phyloP scores from a whole-genome alignment of 805 yeast genomes.

The Myxozyma neotropica region DNA sequence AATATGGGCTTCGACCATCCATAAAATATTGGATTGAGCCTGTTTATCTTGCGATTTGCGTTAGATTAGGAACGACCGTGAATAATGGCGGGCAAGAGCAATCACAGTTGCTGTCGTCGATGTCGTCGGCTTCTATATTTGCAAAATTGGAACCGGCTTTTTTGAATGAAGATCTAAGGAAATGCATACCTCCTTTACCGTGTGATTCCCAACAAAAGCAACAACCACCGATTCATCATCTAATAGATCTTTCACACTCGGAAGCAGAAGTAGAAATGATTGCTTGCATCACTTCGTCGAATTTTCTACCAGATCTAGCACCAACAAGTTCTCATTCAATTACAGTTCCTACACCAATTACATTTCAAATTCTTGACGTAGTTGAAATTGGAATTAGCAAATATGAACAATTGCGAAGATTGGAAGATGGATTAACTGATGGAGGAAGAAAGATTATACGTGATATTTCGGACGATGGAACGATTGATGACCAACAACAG shows the following conservation, averaged over 20 bases:
- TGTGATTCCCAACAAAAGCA: not conserved
- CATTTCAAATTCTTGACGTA: conserved; percentile 28
- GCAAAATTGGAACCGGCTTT: conserved; percentile 9
- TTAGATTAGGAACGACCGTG: not conserved
- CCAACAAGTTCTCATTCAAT: not conserved
- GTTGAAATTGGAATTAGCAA: conserved; percentile 24
- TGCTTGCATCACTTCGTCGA: conserved; percentile 4
- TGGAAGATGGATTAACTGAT: conserved; percentile 20
- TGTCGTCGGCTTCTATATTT: not conserved
- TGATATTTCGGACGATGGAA: conserved; percentile 7
- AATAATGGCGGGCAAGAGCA: too few relatives aligned
- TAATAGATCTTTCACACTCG: not conserved
- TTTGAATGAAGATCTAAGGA: conserved; percentile 13
- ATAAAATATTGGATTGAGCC: conserved; percentile 11
- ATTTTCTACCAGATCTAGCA: conserved; percentile 11
- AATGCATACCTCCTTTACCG: conserved; percentile 11
- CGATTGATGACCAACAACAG: not conserved
- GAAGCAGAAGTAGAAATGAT: conserved; percentile 10
- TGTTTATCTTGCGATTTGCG: not conserved
- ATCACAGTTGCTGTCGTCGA: not conserved
- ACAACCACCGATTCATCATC: not conserved
- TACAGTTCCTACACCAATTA: conserved; percentile 13
- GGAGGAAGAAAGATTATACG: conserved; percentile 17
- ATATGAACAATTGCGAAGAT: conserved; percentile 16
- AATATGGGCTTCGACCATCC: conserved; percentile 17